Percentiles rank a stretch among this genome's conserved stretches.
Conservation (phyloP, 495 filamentous ascomycete genomes). For the Durotheca rogersii region DNA sequence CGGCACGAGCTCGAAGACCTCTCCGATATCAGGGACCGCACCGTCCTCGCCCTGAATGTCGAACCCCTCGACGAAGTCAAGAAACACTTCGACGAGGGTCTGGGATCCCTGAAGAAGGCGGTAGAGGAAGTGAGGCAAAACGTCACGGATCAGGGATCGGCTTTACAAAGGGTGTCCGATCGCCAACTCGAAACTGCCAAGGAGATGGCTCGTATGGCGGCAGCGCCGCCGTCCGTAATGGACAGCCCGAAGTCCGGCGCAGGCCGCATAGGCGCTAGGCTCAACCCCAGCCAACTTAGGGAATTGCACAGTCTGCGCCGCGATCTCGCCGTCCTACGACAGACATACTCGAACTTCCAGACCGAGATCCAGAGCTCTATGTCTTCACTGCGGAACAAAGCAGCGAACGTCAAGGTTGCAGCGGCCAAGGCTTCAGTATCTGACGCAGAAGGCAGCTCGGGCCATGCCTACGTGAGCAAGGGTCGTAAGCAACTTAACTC, state of each 20-base stretch:
- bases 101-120: slow-evolving; percentile 74
- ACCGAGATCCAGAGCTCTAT: slow-evolving; percentile 87
- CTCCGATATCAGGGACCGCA: slow-evolving; percentile 90
- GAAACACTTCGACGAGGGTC: slow-evolving; percentile 88
- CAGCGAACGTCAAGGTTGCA: slow-evolving; percentile 71
- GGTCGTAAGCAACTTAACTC: slow-evolving; percentile 81
- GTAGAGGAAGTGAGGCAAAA: slow-evolving; percentile 79
- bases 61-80: slow-evolving; percentile 97
- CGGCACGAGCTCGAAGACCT: slow-evolving; percentile 95
- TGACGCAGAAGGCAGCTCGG: slow-evolving; percentile 65
- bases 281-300: slow-evolving; percentile 55
- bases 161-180: slow-evolving; percentile 86
- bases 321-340: slow-evolving; percentile 87
- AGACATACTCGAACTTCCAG: slow-evolving; percentile 89
- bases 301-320: slow-evolving; percentile 83
- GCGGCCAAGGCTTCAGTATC: slow-evolving; percentile 67
- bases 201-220: slow-evolving; percentile 80
- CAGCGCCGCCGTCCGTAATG: slow-evolving; percentile 56
- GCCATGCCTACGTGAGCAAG: slow-evolving; percentile 76
- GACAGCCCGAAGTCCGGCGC: slow-evolving; percentile 38
- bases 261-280: slow-evolving; percentile 36
- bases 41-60: slow-evolving; percentile 89
- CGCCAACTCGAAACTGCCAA: slow-evolving; percentile 88
- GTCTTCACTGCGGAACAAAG: slow-evolving; percentile 76
- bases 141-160: slow-evolving; percentile 74